These are phyloP conservation scores for Cajanus cajan DNA, from an alignment of 306 rosid genomes.

Conservation along the genomic window DNA sequence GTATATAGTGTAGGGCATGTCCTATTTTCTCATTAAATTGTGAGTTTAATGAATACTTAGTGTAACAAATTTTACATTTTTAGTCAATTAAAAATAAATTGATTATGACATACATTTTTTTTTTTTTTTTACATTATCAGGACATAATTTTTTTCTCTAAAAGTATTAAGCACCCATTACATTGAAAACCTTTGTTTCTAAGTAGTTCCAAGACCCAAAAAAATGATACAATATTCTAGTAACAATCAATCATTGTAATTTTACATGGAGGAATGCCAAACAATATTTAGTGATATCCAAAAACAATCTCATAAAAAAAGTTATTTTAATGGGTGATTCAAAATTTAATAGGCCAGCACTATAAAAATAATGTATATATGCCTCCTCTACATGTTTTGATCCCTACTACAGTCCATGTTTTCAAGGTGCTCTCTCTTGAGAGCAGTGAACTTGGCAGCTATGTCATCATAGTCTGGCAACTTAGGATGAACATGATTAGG, in stretches of 20 bases:
- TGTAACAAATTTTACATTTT: too few relatives aligned
- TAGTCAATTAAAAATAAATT: too few relatives aligned
- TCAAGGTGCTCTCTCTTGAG: slow-evolving; percentile 54
- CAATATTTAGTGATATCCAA: slow-evolving; percentile 10
- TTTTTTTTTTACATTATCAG: too few relatives aligned
- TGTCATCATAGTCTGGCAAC: slow-evolving; percentile 74
- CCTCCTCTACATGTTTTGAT: not conserved
- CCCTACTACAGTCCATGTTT: slow-evolving; percentile 4
- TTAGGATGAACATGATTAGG: slow-evolving; percentile 88
- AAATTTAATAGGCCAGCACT: not conserved
- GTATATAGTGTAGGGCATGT: too few relatives aligned
- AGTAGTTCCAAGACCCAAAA: too few relatives aligned
- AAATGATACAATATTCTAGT: not conserved
- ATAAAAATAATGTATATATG: not conserved
- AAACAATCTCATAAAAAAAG: not conserved
- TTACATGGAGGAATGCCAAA: slow-evolving; percentile 12
- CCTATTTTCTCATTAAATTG: too few relatives aligned
- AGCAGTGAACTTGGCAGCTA: slow-evolving; percentile 64
- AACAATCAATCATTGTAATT: not conserved
- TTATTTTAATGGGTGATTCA: not conserved
- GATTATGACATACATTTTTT: too few relatives aligned
- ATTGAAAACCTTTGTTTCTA: too few relatives aligned
- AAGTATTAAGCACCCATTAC: too few relatives aligned
- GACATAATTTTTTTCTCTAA: too few relatives aligned
- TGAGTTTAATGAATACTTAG: too few relatives aligned